phyloP scores from a whole-genome alignment of 2,329 filamentous ascomycete genomes.

The Scleromitrula shiraiana region DNA sequence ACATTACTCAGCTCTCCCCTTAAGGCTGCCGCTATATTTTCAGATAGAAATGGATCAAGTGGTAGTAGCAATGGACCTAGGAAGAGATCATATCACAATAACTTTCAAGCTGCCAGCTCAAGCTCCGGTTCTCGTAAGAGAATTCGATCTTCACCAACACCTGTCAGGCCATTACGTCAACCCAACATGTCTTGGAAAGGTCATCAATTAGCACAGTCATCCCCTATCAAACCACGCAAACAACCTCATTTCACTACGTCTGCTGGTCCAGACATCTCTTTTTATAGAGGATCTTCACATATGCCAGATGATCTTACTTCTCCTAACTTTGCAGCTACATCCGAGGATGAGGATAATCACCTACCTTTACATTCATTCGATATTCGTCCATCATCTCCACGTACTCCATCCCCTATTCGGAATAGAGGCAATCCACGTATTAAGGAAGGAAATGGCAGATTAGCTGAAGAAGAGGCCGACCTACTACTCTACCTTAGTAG shows the following conservation, averaged over 20 bases:
- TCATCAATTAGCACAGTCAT: constrained; percentile 74
- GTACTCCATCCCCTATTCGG: constrained; percentile 66
- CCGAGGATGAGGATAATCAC: constrained; percentile 78
- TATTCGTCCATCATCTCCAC: constrained; percentile 71
- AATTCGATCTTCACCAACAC: constrained; percentile 56
- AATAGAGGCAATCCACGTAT: constrained; percentile 41
- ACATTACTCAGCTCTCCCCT: constrained; percentile 72
- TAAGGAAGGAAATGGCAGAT: constrained; percentile 47
- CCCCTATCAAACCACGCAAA: constrained; percentile 70
- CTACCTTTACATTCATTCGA: constrained; percentile 70
- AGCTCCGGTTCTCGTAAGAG: constrained; percentile 57
- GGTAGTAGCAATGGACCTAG: constrained; percentile 58
- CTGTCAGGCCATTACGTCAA: constrained; percentile 47
- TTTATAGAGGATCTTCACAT: constrained; percentile 53
- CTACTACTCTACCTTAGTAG: constrained; percentile 80
- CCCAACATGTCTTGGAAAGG: constrained; percentile 64
- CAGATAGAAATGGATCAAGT: constrained; percentile 68
- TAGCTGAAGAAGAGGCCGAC: constrained; percentile 73
- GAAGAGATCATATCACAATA: constrained; percentile 54
- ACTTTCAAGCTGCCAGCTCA: constrained; percentile 39
- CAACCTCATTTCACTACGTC: constrained; percentile 67
- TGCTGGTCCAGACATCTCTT: constrained; percentile 65
- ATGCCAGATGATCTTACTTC: constrained; percentile 56
- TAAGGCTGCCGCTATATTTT: constrained; percentile 68
- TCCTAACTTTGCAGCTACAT: constrained; percentile 53